Evolutionary conservation across 106 monocot species (phyloP).

Genomic region (Dactylorhiza incarnata): DNA sequence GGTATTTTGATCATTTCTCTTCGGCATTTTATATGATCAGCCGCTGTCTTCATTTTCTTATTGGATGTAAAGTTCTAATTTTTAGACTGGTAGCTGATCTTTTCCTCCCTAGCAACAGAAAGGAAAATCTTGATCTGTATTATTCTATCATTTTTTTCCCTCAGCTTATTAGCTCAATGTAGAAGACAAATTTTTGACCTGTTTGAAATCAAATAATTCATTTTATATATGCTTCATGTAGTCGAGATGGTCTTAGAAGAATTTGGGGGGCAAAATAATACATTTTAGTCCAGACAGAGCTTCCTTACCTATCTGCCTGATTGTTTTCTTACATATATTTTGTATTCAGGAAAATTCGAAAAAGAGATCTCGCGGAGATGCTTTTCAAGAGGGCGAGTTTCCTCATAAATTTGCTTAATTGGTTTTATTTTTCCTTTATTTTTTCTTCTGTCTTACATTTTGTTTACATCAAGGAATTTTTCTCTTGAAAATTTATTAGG

Average conservation of each 20-base stretch:
- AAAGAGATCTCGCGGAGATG: conserved; percentile 23
- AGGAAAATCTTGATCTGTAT: background rate
- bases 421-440: background rate
- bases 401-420: background rate
- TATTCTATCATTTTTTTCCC: background rate
- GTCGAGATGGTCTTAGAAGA: background rate
- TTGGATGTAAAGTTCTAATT: background rate
- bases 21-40: background rate
- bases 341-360: conserved; percentile 15
- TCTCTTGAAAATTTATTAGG: conserved; percentile 8
- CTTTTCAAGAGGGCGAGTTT: conserved; percentile 24
- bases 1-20: conserved; percentile 16
- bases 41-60: background rate
- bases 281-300: background rate
- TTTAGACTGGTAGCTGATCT: background rate
- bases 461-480: background rate
- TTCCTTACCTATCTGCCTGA: background rate
- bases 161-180: background rate
- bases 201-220: background rate
- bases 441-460: background rate
- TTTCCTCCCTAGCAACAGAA: background rate
- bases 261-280: background rate
- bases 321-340: background rate
- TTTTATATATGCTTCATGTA: background rate
- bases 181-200: background rate